A percentile compares a stretch with the other conserved stretches of the same genome.
phyloP scores from a whole-genome alignment of 306 rosid genomes.

The Cicer bijugum region DNA sequence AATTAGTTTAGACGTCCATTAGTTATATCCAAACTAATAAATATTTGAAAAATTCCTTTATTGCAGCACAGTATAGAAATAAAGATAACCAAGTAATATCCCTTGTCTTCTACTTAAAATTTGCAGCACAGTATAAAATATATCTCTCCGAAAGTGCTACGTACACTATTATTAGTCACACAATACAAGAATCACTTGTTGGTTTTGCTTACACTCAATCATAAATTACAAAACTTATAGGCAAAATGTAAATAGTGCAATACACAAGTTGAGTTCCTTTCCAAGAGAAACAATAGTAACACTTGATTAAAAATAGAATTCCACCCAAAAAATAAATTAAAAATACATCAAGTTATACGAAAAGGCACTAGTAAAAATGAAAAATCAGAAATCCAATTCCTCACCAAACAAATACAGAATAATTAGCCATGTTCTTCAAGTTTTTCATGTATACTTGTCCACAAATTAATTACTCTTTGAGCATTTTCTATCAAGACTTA shows the following conservation, averaged over 20 bases:
- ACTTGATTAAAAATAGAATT: slow-evolving; percentile 8
- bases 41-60: background rate
- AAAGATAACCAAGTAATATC: background rate
- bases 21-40: too few species aligned
- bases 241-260: slow-evolving; percentile 17
- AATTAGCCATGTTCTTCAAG: slow-evolving; percentile 18
- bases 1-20: too few species aligned
- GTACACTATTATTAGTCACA: background rate
- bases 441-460: slow-evolving; percentile 27
- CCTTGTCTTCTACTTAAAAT: background rate
- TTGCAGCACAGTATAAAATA: slow-evolving; percentile 10
- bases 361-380: slow-evolving; percentile 1
- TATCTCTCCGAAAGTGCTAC: background rate
- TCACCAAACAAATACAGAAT: slow-evolving; percentile 20
- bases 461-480: slow-evolving; percentile 30
- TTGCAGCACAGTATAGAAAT: background rate
- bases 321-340: background rate
- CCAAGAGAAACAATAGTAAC: slow-evolving; percentile 3
- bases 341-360: background rate
- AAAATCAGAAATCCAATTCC: slow-evolving; percentile 3
- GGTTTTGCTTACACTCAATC: slow-evolving; percentile 4
- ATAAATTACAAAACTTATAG: slow-evolving; percentile 6
- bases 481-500: slow-evolving; percentile 46
- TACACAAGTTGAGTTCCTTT: background rate
- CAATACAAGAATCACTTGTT: background rate